phyloP scores from a whole-genome alignment of 495 filamentous ascomycete species.

The Aspergillus egyptiacus region DNA sequence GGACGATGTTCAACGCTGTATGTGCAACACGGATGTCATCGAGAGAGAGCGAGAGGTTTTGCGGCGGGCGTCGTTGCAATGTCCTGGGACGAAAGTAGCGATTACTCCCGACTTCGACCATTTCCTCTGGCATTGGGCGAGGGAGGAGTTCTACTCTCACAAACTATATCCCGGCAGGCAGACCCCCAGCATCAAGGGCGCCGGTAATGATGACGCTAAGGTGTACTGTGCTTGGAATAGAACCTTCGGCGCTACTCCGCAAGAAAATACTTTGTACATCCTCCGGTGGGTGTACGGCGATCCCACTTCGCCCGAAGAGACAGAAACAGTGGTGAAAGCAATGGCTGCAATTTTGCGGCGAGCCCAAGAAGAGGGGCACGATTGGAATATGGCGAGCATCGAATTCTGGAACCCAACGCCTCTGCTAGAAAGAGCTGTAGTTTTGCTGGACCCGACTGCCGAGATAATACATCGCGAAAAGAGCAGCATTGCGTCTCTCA shows the following conservation, averaged over 20 bases:
- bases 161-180: slow-evolving; percentile 37
- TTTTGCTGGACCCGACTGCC: slow-evolving; percentile 42
- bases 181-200: slow-evolving; percentile 59
- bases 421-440: slow-evolving; percentile 53
- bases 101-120: slow-evolving; percentile 67
- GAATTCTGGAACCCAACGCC: slow-evolving; percentile 61
- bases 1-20: slow-evolving; percentile 26
- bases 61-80: slow-evolving; percentile 27
- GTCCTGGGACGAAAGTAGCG: slow-evolving; percentile 47
- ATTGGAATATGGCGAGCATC: slow-evolving; percentile 55
- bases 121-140: slow-evolving; percentile 76
- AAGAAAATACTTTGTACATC: slow-evolving; percentile 70
- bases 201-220: slow-evolving; percentile 48
- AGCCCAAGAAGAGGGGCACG: slow-evolving; percentile 50
- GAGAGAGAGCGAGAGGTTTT: slow-evolving; percentile 31
- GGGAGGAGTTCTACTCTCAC: slow-evolving; percentile 75
- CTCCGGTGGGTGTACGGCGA: slow-evolving; percentile 70
- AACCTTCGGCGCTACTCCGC: slow-evolving; percentile 51
- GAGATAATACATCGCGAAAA: slow-evolving; percentile 53
- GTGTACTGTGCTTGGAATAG: slow-evolving; percentile 82
- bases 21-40: slow-evolving; percentile 33
- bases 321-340: slow-evolving; percentile 33
- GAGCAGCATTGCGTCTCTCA: slow-evolving; percentile 57
- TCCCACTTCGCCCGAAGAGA: slow-evolving; percentile 32
- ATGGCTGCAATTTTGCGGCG: slow-evolving; percentile 48